Evolutionary conservation across 2,329 filamentous ascomycete genomes (phyloP).

Genomic region (Pseudogymnoascus destructans): DNA sequence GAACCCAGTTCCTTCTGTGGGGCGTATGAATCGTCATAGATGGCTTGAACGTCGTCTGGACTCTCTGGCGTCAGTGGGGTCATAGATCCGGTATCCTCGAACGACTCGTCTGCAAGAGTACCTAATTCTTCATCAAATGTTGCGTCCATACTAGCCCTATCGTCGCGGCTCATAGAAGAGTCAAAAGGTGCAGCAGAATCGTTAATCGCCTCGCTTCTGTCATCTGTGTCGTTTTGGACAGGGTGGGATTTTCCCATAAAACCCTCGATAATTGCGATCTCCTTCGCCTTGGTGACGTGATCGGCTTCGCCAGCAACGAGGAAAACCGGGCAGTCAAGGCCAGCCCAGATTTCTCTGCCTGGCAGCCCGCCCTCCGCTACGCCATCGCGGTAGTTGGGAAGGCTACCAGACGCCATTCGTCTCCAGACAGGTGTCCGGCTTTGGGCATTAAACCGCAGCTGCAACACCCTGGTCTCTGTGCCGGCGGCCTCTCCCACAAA

Average conservation of each 20-base stretch:
- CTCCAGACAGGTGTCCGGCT: conserved; percentile 73
- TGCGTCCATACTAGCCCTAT: background rate
- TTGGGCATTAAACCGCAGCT: conserved; percentile 67
- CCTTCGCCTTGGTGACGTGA: conserved; percentile 55
- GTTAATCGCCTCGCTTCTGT: conserved; percentile 29
- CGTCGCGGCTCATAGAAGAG: conserved; percentile 14
- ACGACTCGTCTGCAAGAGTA: background rate
- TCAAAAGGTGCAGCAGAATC: conserved; percentile 38
- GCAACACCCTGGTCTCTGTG: conserved; percentile 50
- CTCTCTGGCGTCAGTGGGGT: background rate
- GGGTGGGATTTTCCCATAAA: conserved; percentile 26
- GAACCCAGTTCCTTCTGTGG: conserved; percentile 31
- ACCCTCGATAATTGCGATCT: conserved; percentile 53
- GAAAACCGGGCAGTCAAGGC: conserved; percentile 59
- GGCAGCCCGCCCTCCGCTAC: conserved; percentile 51
- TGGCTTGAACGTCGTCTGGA: background rate
- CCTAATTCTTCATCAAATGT: background rate
- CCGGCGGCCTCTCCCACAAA: conserved; percentile 61
- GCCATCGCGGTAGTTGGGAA: conserved; percentile 46
- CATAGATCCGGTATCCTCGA: background rate
- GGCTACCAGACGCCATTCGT: conserved; percentile 61
- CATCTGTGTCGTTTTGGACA: conserved; percentile 18
- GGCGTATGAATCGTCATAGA: conserved; percentile 34
- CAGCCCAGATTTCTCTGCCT: conserved; percentile 56
- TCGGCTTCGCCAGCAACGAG: conserved; percentile 70